Conservation (phyloP, 1,139 yeast genomes). For the Nakaseomyces uthaithaninus region DNA sequence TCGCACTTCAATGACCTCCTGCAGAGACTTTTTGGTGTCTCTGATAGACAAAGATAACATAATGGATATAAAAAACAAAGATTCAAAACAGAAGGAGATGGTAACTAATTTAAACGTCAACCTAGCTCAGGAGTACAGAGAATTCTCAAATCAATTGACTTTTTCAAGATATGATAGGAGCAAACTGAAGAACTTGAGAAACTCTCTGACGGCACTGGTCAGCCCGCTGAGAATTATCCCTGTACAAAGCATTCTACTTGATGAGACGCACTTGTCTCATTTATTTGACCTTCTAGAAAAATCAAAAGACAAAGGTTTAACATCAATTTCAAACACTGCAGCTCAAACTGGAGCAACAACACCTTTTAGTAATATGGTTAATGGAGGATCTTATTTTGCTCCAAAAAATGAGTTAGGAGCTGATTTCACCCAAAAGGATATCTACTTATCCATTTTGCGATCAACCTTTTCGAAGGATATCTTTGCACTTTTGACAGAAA, state of each 20-base stretch:
- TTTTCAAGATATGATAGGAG: slow-evolving; percentile 33
- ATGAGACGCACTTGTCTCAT: slow-evolving; percentile 17
- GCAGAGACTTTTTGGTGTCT: slow-evolving; percentile 24
- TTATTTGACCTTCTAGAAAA: slow-evolving; percentile 14
- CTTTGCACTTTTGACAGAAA: slow-evolving; percentile 27
- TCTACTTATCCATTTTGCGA: slow-evolving; percentile 28
- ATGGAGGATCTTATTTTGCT: not conserved
- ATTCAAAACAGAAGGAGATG: slow-evolving; percentile 27
- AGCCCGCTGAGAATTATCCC: slow-evolving; percentile 40
- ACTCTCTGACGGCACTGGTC: slow-evolving; percentile 35
- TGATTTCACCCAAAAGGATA: slow-evolving; percentile 10
- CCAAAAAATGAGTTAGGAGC: not conserved
- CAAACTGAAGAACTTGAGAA: slow-evolving; percentile 35
- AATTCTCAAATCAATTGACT: slow-evolving; percentile 37
- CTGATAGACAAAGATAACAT: slow-evolving; percentile 20
- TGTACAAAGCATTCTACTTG: slow-evolving; percentile 18
- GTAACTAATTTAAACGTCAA: slow-evolving; percentile 30
- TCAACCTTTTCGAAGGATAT: slow-evolving; percentile 31
- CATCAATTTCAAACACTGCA: slow-evolving; percentile 23
- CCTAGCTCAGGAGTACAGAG: slow-evolving; percentile 38
- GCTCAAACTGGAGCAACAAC: slow-evolving; percentile 9
- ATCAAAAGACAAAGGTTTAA: slow-evolving; percentile 16
- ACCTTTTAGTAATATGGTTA: not conserved
- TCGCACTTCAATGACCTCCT: slow-evolving; percentile 19
- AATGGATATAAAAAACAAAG: slow-evolving; percentile 16